Base-by-base conservation (phyloP, 441 rosid genomes). In the Arabidopsis hybrid region DNA sequence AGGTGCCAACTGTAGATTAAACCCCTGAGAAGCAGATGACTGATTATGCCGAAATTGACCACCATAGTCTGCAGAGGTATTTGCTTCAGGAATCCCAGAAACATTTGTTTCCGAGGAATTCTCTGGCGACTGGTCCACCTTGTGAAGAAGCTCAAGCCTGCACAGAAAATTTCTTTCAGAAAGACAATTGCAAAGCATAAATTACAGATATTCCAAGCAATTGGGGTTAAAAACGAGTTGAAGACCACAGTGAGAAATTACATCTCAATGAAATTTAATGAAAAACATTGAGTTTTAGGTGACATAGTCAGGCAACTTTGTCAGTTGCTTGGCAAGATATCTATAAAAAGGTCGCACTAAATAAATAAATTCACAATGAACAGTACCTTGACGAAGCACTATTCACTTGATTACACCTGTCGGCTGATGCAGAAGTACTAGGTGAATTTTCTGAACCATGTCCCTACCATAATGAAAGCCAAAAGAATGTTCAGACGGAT, bases 101-200 rank as follows among this genome's bases (percentile, higher is more conserved):
- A 83, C 58, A 56, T 73, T 83, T 67, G 81, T 65, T 71, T 76
- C 81, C 65, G 78, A 73, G 58, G 83, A 79, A 72, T 56, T 79
- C 47, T 88, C 90, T 69, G 76, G 74, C 42, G 91, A 76, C 55
- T 83, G 92, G 78, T 90, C 89, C 75, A 91, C 90, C 86, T 90
- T 91, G 76, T 90, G 83, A 79, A 90, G 85, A 70, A 89, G 91
- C 85, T 92, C 95, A 71, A 89, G 88, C 79, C 95, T 93, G 87
- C 80, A 73, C 45, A 57, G 45, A 43, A 36, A 55, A 14, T 66
- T 60, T 52, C 47, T 32, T 12, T 61, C 55, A 68, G 62, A 58
- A 35, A 36, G 34, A 42, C 16, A 45, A 68, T 18, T 35, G 58
- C 43, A 57, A 55, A 63, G 13, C 73, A 67, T 53, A 4, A 32